Conservation (phyloP, 2,329 filamentous ascomycete species). For the Macrophomina pseudophaseolina region DNA sequence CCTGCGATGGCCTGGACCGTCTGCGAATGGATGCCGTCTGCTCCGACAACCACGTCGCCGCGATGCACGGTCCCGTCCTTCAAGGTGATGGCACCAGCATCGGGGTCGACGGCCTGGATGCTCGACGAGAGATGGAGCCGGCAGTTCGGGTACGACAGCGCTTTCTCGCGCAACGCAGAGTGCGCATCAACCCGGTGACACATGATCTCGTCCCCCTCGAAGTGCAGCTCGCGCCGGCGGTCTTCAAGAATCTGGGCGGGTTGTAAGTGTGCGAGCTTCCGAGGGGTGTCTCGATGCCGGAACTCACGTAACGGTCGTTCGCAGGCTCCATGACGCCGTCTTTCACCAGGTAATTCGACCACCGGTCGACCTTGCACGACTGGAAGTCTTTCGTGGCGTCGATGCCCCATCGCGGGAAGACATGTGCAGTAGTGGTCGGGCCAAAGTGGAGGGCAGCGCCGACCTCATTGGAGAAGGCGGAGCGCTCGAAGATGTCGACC, state of each 20-base stretch:
- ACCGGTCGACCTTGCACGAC: conserved; percentile 26
- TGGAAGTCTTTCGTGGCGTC: conserved; percentile 31
- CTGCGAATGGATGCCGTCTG: conserved; percentile 22
- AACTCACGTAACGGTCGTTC: conserved; percentile 8
- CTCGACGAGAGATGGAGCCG: conserved; percentile 13
- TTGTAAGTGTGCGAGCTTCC: not conserved
- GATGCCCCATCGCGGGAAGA: conserved; percentile 44
- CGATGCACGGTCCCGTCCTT: not conserved
- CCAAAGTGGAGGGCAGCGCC: conserved; percentile 50
- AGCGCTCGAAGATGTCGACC: conserved; percentile 35
- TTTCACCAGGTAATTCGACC: conserved; percentile 21
- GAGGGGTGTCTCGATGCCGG: too few species aligned
- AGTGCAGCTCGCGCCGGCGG: conserved; percentile 15
- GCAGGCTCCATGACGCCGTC: not conserved
- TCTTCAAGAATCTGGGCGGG: not conserved
- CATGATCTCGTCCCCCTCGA: conserved; percentile 19
- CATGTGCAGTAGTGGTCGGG: conserved; percentile 43
- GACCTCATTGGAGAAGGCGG: conserved; percentile 46
- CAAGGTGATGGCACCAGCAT: conserved; percentile 11
- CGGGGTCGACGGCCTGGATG: conserved; percentile 10
- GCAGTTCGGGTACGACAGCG: conserved; percentile 10
- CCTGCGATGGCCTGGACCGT: conserved; percentile 17
- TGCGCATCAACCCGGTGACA: conserved; percentile 21
- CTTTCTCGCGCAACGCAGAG: conserved; percentile 1
- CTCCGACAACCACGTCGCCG: conserved; percentile 12